A percentile compares a stretch with the other conserved stretches of the same genome.
phyloP scores from a whole-genome alignment of 2,329 filamentous ascomycete genomes.

The Elsinoe australis region DNA sequence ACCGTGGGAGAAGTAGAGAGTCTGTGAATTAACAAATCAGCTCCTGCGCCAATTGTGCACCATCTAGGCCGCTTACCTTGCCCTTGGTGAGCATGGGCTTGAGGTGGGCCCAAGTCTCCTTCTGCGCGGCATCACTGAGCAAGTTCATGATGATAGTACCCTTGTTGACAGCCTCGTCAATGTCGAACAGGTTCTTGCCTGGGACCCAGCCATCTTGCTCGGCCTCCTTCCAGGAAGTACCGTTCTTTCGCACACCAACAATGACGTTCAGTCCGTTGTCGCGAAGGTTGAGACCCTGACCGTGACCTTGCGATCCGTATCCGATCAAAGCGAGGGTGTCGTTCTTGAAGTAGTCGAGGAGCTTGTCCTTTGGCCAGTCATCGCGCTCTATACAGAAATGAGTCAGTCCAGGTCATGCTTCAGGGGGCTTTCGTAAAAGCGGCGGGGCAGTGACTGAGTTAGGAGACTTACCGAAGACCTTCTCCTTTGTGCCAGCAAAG shows the following conservation, averaged over 20 bases:
- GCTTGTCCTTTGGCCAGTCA: conserved; percentile 98
- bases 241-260: conserved; percentile 95
- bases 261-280: conserved; percentile 99
- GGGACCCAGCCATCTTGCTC: conserved; percentile 95
- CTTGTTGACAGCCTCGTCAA: conserved; percentile 89
- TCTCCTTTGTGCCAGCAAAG: conserved; percentile 92
- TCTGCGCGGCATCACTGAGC: conserved; percentile 94
- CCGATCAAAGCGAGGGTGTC: conserved; percentile 98
- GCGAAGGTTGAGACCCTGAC: conserved; percentile 97
- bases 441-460: not conserved
- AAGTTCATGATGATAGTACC: conserved; percentile 99
- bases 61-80: conserved; percentile 60
- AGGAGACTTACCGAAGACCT: conserved; percentile 68
- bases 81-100: conserved; percentile 98
- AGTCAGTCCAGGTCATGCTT: conserved; percentile 23
- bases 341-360: conserved; percentile 99
- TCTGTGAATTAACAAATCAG: conserved; percentile 46
- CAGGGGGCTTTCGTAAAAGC: not conserved
- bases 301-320: conserved; percentile 97
- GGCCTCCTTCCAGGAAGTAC: conserved; percentile 97
- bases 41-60: not conserved
- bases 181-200: conserved; percentile 97
- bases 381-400: conserved; percentile 63
- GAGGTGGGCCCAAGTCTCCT: conserved; percentile 95
- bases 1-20: conserved; percentile 99